Evolutionary conservation across 225 moss, liverwort and hornwort species (phyloP).

Genomic region (Ulota crispa): DNA sequence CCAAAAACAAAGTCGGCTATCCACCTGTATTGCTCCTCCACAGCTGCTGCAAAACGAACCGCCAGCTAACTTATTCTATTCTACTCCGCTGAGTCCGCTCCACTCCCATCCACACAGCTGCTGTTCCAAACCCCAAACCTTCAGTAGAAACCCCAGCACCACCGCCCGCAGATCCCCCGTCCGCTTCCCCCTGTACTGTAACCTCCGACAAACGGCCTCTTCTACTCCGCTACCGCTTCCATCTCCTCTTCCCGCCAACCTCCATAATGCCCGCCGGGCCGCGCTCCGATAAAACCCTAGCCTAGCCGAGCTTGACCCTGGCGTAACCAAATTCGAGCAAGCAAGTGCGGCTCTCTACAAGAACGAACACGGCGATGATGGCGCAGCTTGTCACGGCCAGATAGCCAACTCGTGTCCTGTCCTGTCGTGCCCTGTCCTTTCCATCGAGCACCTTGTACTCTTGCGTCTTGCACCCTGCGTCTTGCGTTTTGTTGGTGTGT

Average conservation of each 20-base stretch:
- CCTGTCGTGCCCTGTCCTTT: neutral
- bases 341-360: neutral
- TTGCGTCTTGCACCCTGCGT: too few species aligned
- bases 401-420: neutral
- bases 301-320: neutral
- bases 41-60: constrained; percentile 4
- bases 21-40: constrained; percentile 25
- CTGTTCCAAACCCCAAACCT: constrained; percentile 9
- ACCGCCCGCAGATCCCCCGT: constrained; percentile 19
- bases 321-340: neutral
- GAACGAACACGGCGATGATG: neutral
- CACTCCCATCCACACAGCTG: neutral
- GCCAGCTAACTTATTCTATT: neutral
- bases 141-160: constrained; percentile 13
- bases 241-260: constrained; percentile 31
- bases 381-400: neutral
- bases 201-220: neutral
- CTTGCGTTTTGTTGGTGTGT: too few species aligned
- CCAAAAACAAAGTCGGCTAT: neutral
- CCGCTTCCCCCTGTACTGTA: neutral
- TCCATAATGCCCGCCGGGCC: constrained; percentile 7
- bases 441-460: neutral
- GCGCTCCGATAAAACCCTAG: constrained; percentile 15
- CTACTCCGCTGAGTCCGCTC: neutral
- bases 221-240: constrained; percentile 35